Evolutionary conservation across 768 basidiomycete genomes (phyloP), one percentile per base, ranked within the genome.

Genomic region (Boletus vinaceobasis): DNA sequence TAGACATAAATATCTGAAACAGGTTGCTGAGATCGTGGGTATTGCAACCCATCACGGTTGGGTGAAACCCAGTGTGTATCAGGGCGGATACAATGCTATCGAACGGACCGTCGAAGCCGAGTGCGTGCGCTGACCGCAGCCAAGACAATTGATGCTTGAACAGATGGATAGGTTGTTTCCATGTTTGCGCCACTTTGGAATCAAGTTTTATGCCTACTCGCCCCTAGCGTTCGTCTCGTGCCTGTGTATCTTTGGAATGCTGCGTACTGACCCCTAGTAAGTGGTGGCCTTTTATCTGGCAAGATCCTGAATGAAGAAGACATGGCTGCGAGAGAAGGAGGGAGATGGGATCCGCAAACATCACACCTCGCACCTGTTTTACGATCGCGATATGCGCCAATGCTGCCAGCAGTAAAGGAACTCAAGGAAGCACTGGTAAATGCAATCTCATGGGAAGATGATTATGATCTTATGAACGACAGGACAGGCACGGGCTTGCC

Each of bases 41-140:
- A 73, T 80, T 50, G 76, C 76, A 58, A 66, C 71, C 36, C 65
- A 71, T 43, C 73, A 77, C 43, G 74, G 75, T 27, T 81, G 74
- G 70, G 71, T 83, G 64, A 71, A 71, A 64, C 82, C 78, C 1
- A 76, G 73, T 0, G 74, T 75, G 8, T 85, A 81, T 60, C 79
- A 82, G 60, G 75, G 73, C 3, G 60, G 72, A 37, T 81, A 79
- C 61, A 80, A 79, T 60, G 75, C 74, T 7, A 65, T 81, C 14
- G 70, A 75, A 53, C 69, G 79, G 26, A 60, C 57, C 6, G 68
- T 69, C 13, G 75, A 79, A 66, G 65, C 66, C 1, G 76, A 77
- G 62, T 57, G 15, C 9, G 56, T 53, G 42, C 4, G 21, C 17
- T 38, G 19, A n/a, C 8, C 29, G 19, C 35, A 39, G 21, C 1